phyloP scores from a whole-genome alignment of 2,329 filamentous ascomycete genomes.

The Cercospora nicotianae region DNA sequence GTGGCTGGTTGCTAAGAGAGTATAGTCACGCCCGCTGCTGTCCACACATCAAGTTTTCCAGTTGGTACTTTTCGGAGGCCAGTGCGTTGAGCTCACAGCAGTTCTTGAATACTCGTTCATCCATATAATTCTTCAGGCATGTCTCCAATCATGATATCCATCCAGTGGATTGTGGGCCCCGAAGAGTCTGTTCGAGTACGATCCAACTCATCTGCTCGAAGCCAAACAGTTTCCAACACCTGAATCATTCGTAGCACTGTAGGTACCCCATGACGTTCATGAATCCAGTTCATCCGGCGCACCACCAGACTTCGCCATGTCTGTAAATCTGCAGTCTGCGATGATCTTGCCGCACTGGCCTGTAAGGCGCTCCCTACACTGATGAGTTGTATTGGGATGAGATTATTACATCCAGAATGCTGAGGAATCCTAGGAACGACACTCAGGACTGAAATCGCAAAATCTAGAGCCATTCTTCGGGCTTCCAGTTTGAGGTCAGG shows the following conservation, averaged over 20 bases:
- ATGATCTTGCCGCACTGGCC: neutral
- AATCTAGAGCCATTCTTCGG: neutral
- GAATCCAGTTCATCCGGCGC: neutral
- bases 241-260: slow-evolving; percentile 10
- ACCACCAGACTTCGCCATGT: neutral
- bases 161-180: slow-evolving; percentile 17
- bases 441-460: slow-evolving; percentile 5
- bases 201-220: slow-evolving; percentile 13
- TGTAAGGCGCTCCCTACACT: neutral
- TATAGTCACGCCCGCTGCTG: neutral
- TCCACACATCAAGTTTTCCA: neutral
- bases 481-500: neutral
- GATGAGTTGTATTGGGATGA: neutral
- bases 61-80: neutral
- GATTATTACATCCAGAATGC: neutral
- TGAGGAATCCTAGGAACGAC: neutral
- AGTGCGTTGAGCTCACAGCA: neutral
- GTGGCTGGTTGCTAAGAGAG: neutral
- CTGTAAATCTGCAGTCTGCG: neutral
- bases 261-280: neutral
- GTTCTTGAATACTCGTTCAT: neutral
- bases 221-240: slow-evolving; percentile 23
- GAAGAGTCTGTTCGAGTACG: slow-evolving; percentile 4
- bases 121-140: slow-evolving; percentile 19
- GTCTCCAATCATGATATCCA: slow-evolving; percentile 24